These are phyloP conservation scores for Dactylonectria macrodidyma DNA, from an alignment of 2,329 filamentous ascomycete genomes.

Conservation along the genomic window DNA sequence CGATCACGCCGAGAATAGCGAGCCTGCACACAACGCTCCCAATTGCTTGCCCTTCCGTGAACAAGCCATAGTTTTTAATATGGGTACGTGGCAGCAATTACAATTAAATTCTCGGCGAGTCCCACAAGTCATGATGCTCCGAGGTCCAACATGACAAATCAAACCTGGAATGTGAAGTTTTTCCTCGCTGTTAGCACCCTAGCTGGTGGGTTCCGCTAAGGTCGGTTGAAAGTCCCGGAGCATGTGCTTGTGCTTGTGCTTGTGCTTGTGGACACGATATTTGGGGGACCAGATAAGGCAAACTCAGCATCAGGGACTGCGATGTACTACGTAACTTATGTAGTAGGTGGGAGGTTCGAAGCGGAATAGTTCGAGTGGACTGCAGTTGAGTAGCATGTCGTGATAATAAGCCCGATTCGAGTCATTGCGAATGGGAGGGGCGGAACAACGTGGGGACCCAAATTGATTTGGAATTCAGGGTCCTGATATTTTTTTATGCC, in stretches of 20 bases:
- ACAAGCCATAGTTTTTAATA: neutral
- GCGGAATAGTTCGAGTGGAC: neutral
- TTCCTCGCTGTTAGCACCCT: conserved; percentile 1
- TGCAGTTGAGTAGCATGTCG: conserved; percentile 9
- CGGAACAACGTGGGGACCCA: conserved; percentile 21
- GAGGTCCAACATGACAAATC: conserved; percentile 10
- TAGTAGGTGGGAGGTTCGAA: neutral
- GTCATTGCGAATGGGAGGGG: conserved; percentile 2
- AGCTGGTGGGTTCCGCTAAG: neutral
- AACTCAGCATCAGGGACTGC: neutral
- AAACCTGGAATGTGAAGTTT: neutral
- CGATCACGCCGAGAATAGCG: neutral
- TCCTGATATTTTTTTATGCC: neutral
- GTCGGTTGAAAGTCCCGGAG: neutral
- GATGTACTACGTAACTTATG: no score
- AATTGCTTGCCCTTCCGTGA: neutral
- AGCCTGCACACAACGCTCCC: neutral
- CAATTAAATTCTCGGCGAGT: neutral
- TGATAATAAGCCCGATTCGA: conserved; percentile 14
- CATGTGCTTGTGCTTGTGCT: no score
- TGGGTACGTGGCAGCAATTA: neutral
- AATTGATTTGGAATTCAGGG: conserved; percentile 23
- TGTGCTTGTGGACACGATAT: neutral
- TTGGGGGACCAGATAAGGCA: conserved; percentile 3
- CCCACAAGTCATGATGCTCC: neutral